phyloP scores from a whole-genome alignment of 495 filamentous ascomycete species.

The Pyrenula aspistea region DNA sequence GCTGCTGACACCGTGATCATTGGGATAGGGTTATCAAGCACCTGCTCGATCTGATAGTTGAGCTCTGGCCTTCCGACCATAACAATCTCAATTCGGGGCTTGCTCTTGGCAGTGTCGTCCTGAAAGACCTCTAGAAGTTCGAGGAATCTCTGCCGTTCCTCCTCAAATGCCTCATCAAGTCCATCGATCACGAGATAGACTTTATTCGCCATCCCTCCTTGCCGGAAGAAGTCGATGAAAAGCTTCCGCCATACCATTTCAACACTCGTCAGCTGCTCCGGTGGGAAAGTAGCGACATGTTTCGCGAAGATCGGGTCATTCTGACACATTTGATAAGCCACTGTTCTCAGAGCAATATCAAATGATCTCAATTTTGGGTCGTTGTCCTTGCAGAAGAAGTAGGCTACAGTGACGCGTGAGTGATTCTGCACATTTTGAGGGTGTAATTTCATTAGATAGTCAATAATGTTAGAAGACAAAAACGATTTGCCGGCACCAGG shows the following conservation, averaged over 20 bases:
- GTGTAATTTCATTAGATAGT: slow-evolving; percentile 6
- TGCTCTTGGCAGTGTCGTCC: background rate
- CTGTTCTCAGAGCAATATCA: slow-evolving; percentile 15
- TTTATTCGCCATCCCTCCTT: slow-evolving; percentile 6
- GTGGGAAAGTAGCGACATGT: slow-evolving; percentile 8
- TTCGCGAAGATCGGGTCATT: slow-evolving; percentile 18
- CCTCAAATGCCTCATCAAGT: slow-evolving; percentile 19
- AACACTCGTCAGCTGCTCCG: slow-evolving; percentile 14
- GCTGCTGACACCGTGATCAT: slow-evolving; percentile 18
- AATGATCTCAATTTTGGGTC: slow-evolving; percentile 16
- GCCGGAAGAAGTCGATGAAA: slow-evolving; percentile 16
- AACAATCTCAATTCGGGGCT: slow-evolving; percentile 10
- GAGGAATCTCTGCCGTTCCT: slow-evolving; percentile 12
- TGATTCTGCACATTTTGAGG: slow-evolving; percentile 6
- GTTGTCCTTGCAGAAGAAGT: slow-evolving; percentile 24
- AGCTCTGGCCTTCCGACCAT: slow-evolving; percentile 20
- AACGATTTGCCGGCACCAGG: slow-evolving; percentile 24
- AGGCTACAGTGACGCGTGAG: slow-evolving; percentile 12
- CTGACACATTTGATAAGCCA: slow-evolving; percentile 20
- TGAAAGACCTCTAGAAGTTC: slow-evolving; percentile 9
- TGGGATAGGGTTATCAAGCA: slow-evolving; percentile 10
- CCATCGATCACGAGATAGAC: slow-evolving; percentile 21
- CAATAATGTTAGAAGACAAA: slow-evolving; percentile 17
- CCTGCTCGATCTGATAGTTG: slow-evolving; percentile 12
- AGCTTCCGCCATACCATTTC: slow-evolving; percentile 12